Evolutionary conservation across 1,284 basidiomycete species (phyloP), one percentile per base, ranked within the genome.

Genomic region (Ustilago nuda): DNA sequence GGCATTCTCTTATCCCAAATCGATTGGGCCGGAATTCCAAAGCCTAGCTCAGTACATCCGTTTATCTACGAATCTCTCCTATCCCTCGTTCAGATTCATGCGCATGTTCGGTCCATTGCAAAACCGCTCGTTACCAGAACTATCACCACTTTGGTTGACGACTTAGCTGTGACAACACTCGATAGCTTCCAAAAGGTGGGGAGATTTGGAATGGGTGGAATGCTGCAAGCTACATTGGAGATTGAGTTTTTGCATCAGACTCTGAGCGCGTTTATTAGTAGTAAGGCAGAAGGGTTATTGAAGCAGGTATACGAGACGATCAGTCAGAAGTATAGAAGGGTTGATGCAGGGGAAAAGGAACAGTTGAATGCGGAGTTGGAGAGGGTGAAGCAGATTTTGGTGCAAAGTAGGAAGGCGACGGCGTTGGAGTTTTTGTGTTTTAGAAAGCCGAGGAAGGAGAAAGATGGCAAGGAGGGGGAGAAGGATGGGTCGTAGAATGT

Each of bases 171-270:
- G 8, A 92, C 94, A 76, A 92, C 94, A 0, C 87, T 98, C 61
- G 89, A 89, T 8, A 92, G 91, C 83, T 97, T 99, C 90, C 90
- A 90, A 71, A 91, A 93, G 85, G 91, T 99, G 36, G 91, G 91
- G 76, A 89, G 91, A 45, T 98, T 98, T 83, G 95, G 96, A 17
- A 97, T 97, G 91, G 97, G 97, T 52, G 97, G 97, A 12, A 99
- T 99, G 97, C 89, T 99, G 37, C 83, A 97, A 92, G 96, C 97
- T 2, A 99, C 97, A 2, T 90, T 99, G 35, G 97, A 99, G 87
- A 98, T 98, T 79, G 97, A 99, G 87, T 99, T 98, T 87, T 91
- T 98, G 87, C 95, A 99, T 86, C 96, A 98, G 87, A 95, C 93
- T 6, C 89, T 99, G 45, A 90, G 92, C 35, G 91, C 92, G 70